phyloP scores from a whole-genome alignment of 306 rosid genomes.

The Leucaena leucocephala region DNA sequence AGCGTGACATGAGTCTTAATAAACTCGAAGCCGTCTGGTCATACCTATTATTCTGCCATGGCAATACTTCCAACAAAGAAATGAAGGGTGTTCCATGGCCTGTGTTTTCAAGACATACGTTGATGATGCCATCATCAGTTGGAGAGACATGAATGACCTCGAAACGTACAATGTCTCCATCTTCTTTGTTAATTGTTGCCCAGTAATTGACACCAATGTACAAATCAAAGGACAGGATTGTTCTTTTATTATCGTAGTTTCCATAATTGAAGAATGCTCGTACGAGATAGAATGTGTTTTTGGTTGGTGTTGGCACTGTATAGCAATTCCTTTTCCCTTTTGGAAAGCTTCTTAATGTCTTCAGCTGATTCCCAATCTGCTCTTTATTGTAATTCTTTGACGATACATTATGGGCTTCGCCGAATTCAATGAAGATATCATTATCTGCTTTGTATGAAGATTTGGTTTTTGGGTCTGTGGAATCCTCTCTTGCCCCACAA shows the following conservation, averaged over 20 bases:
- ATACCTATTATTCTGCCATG: neutral
- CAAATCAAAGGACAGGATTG: slow-evolving; percentile 8
- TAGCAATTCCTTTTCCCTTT: slow-evolving; percentile 48
- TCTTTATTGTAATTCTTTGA: neutral
- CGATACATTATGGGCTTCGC: neutral
- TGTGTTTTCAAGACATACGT: neutral
- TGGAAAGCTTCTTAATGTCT: slow-evolving; percentile 48
- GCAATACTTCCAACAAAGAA: neutral
- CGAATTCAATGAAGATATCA: neutral
- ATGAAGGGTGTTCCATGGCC: neutral
- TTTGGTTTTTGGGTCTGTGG: neutral
- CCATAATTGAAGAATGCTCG: slow-evolving; percentile 45
- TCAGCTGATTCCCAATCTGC: neutral
- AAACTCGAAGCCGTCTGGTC: neutral
- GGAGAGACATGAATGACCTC: neutral
- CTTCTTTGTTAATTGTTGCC: neutral
- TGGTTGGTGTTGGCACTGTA: slow-evolving; percentile 35
- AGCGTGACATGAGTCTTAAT: neutral
- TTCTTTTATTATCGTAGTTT: slow-evolving; percentile 37
- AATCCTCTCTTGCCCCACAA: neutral
- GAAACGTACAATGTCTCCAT: neutral
- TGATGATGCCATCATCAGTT: neutral
- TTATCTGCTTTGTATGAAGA: neutral
- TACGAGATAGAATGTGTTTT: slow-evolving; percentile 40
- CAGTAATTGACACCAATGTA: neutral